Percentiles rank a stretch among this genome's conserved stretches.
Evolutionary conservation across 2,329 filamentous ascomycete genomes (phyloP).

Genomic region (Biscogniauxia mediterranea): DNA sequence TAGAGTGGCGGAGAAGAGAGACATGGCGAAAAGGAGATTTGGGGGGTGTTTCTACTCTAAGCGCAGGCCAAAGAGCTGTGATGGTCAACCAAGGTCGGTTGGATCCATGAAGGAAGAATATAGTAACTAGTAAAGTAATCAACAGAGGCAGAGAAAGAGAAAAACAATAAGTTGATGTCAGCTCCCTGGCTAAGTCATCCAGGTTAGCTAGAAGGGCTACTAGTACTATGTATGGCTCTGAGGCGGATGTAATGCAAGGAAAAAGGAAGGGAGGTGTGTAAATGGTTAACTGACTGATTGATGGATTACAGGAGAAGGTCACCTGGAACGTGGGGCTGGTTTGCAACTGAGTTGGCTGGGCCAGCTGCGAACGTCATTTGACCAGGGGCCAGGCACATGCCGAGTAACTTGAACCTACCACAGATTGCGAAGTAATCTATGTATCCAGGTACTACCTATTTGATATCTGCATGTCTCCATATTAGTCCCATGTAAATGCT

Average conservation of each 20-base stretch:
- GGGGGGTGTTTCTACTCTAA: not conserved
- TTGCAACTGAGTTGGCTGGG: slow-evolving; percentile 11
- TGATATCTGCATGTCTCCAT: too few species aligned
- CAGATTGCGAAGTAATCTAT: too few species aligned
- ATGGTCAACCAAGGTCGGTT: slow-evolving; percentile 10
- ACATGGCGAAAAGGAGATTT: slow-evolving; percentile 21
- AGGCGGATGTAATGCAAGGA: not conserved
- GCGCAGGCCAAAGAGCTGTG: not conserved
- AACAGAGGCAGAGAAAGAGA: not conserved
- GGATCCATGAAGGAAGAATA: slow-evolving; percentile 17
- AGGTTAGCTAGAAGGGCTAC: not conserved
- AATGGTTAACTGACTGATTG: too few species aligned
- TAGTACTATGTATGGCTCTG: too few species aligned
- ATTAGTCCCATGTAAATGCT: too few species aligned
- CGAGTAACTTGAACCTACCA: not conserved
- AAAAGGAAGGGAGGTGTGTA: not conserved
- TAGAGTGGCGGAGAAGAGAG: slow-evolving; percentile 32
- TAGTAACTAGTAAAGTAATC: not conserved
- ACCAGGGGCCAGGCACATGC: slow-evolving; percentile 3
- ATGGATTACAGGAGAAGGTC: not conserved
- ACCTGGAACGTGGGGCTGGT: slow-evolving; percentile 1
- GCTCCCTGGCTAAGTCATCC: not conserved
- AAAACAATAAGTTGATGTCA: not conserved
- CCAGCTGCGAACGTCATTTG: slow-evolving; percentile 10
- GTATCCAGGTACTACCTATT: too few species aligned